Evolutionary conservation across 2,329 filamentous ascomycete genomes (phyloP).

Genomic region (Xylogone sp.): DNA sequence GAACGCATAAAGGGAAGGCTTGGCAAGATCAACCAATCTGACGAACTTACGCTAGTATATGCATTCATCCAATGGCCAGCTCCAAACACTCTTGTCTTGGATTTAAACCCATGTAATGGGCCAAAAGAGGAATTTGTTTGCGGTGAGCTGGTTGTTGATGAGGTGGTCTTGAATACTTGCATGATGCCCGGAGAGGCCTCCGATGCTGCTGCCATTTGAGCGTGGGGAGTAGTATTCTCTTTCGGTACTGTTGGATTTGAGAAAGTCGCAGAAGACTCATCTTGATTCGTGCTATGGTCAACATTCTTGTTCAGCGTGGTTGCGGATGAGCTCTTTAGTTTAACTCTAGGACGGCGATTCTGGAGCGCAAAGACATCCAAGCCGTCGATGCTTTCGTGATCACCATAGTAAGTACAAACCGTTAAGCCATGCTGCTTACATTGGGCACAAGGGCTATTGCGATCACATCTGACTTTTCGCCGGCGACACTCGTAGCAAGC

Average conservation of each 20-base stretch:
- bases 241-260: no score
- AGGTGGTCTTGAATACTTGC: constrained; percentile 13
- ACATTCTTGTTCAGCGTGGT: no score
- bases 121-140: constrained; percentile 4
- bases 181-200: constrained; percentile 15
- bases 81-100: constrained; percentile 30
- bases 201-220: constrained; percentile 1
- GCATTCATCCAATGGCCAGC: constrained; percentile 30
- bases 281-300: no score
- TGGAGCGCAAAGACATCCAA: constrained; percentile 16
- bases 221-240: not conserved
- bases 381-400: not conserved
- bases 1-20: not conserved
- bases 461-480: constrained; percentile 39
- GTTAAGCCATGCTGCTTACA: constrained; percentile 27
- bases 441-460: constrained; percentile 32
- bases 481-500: constrained; percentile 37
- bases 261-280: no score
- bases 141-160: constrained; percentile 10
- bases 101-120: not conserved
- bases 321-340: no score
- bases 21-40: not conserved
- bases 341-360: not conserved
- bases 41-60: constrained; percentile 26
- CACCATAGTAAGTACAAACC: constrained; percentile 6